These are phyloP conservation scores for Fusarium sublunatum DNA, from an alignment of 2,329 filamentous ascomycete genomes.

Conservation along the genomic window DNA sequence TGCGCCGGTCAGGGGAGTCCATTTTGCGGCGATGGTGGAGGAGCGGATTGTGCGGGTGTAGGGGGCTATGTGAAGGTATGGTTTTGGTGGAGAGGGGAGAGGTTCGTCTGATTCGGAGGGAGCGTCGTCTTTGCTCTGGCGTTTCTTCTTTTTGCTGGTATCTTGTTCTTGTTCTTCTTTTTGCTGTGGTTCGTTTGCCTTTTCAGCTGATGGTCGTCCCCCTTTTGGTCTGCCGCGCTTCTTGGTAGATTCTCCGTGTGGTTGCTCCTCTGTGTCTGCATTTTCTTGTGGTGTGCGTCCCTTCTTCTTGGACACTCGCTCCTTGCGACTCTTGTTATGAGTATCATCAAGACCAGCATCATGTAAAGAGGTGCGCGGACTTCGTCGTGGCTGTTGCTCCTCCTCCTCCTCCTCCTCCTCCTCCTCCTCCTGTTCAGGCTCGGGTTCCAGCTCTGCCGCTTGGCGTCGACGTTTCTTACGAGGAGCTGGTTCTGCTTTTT, in stretches of 20 bases:
- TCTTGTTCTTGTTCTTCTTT: conserved; percentile 7
- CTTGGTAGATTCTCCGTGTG: conserved; percentile 21
- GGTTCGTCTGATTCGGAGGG: conserved; percentile 36
- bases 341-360: conserved; percentile 18
- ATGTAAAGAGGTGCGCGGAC: conserved; percentile 37
- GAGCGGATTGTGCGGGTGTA: conserved; percentile 67
- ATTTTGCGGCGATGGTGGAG: conserved; percentile 74
- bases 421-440: not conserved
- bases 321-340: conserved; percentile 35
- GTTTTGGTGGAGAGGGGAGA: conserved; percentile 48
- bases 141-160: conserved; percentile 25
- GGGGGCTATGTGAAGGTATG: conserved; percentile 64
- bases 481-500: conserved; percentile 22
- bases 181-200: not conserved
- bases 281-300: conserved; percentile 12
- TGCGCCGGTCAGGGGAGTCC: conserved; percentile 66
- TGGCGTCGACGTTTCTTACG: conserved; percentile 31
- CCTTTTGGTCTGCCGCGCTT: conserved; percentile 30
- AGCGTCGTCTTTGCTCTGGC: conserved; percentile 29
- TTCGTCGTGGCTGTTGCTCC: conserved; percentile 23
- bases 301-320: conserved; percentile 21
- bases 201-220: conserved; percentile 13
- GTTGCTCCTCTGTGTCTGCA: conserved; percentile 12
- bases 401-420: conserved; percentile 10
- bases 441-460: conserved; percentile 1